These are phyloP conservation scores for Toxicodendron radicans DNA, from an alignment of 345 rosid genomes.

Conservation along the genomic window DNA sequence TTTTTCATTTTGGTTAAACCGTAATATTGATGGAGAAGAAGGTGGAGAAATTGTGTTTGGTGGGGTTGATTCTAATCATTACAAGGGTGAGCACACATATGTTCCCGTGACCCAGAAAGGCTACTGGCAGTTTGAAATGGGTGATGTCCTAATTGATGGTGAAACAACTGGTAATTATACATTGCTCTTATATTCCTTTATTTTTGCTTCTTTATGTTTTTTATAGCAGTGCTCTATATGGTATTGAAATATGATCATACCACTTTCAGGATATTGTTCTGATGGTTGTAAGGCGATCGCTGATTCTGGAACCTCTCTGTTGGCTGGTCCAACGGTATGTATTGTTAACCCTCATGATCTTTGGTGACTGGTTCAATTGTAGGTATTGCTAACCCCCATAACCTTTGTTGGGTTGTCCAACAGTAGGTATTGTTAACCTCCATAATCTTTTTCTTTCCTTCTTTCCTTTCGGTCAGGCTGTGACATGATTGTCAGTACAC, in stretches of 20 bases:
- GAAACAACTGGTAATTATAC: slow-evolving; percentile 67
- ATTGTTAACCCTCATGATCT: neutral
- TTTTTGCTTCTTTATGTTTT: slow-evolving; percentile 4
- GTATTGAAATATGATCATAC: slow-evolving; percentile 11
- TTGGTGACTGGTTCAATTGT: slow-evolving; percentile 84
- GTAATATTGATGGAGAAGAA: slow-evolving; percentile 61
- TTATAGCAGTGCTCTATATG: slow-evolving; percentile 2
- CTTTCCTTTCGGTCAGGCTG: neutral
- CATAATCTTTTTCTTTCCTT: neutral
- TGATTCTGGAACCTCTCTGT: slow-evolving; percentile 89
- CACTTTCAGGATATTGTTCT: slow-evolving; percentile 57
- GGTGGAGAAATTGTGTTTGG: slow-evolving; percentile 97
- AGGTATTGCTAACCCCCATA: slow-evolving; percentile 16
- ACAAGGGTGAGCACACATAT: slow-evolving; percentile 79
- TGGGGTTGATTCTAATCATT: slow-evolving; percentile 75
- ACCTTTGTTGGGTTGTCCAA: slow-evolving; percentile 84
- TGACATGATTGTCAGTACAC: neutral
- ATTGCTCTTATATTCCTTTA: neutral
- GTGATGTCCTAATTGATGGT: slow-evolving; percentile 74
- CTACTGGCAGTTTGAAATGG: slow-evolving; percentile 97
- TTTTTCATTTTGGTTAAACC: slow-evolving; percentile 94
- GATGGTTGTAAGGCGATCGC: slow-evolving; percentile 80
- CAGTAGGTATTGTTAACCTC: slow-evolving; percentile 37
- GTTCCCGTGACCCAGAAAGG: slow-evolving; percentile 91
- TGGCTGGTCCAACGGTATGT: slow-evolving; percentile 87